Evolutionary conservation across 129 eudicot species (phyloP).

Genomic region (Saussurea involucrata): DNA sequence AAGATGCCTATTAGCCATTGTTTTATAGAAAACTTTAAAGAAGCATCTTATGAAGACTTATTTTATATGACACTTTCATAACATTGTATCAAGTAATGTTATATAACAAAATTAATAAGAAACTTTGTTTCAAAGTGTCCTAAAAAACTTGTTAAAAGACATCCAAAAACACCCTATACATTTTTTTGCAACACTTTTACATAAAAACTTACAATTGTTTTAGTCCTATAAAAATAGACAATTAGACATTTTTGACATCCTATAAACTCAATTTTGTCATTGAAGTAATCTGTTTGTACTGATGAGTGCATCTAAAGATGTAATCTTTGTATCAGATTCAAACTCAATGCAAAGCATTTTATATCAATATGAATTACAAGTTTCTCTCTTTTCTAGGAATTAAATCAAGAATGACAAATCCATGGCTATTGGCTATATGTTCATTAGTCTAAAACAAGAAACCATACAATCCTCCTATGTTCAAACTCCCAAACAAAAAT

Average conservation of each 20-base stretch:
- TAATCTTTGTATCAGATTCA: neutral
- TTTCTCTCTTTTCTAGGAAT: neutral
- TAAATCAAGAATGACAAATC: neutral
- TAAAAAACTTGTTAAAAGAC: too few species aligned
- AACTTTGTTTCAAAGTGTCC: too few species aligned
- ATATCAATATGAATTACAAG: neutral
- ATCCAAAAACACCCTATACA: too few species aligned
- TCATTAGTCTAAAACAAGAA: slow-evolving; percentile 5
- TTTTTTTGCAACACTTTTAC: too few species aligned
- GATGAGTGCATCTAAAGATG: neutral
- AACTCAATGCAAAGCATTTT: neutral
- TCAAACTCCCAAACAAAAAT: slow-evolving; percentile 24
- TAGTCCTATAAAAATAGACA: too few species aligned
- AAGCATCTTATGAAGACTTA: too few species aligned
- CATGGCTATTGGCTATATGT: neutral
- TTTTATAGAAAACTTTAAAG: too few species aligned
- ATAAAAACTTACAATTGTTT: too few species aligned
- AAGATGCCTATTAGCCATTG: too few species aligned
- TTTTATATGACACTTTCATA: too few species aligned
- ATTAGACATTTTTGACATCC: neutral
- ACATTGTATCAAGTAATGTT: too few species aligned
- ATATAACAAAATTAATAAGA: too few species aligned
- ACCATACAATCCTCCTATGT: neutral
- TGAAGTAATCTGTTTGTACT: neutral
- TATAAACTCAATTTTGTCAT: neutral